Base-by-base conservation (phyloP, 1,284 basidiomycete genomes). In the Serendipita sp. region DNA sequence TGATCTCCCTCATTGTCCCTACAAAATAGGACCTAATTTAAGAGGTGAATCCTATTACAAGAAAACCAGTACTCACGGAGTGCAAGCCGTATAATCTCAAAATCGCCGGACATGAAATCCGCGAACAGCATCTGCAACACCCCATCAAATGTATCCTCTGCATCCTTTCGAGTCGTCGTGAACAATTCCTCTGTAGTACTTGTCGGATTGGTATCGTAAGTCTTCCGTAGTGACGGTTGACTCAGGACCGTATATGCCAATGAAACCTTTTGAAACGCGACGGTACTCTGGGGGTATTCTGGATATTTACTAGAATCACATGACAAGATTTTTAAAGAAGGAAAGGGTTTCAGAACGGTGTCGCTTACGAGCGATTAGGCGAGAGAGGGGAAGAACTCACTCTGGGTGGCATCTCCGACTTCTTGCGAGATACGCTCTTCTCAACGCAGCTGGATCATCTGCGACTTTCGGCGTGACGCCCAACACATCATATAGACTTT, bases 351-450 rank as follows among this genome's bases (percentile, higher is more conserved):
- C 15, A 49, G 45, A 49, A 6, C 15, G n/a, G 45, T 8, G 8
- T 49, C 15, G 8, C 55, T 12, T 17, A 53, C 35, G 63, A 45
- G 62, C 44, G 60, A 64, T 61, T 61, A 30, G 55, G 17, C 17
- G 17, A 44, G 13, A 44, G 13, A 61, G 17, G 62, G 62, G 38
- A 30, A 30, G 30, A 34, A 78, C 85, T 67, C 65, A 90, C 88
- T 93, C 90, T 72, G 90, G 91, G 69, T 92, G 91, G 68, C 89
- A 92, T 8, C 82, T 78, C 68, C 79, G 80, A 70, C 87, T 91
- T 49, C 88, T 76, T 0, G 80, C 76, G 58, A 93, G 79, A 71
- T 92, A 93, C 22, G 87, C 89, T 43, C 88, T 76, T 43, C 91
- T 75, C 32, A 93, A 76, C 32, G 80, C 71, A 65, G 80, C 75